Evolutionary conservation across 768 basidiomycete species (phyloP), one percentile per base, ranked within the genome.

Genomic region (Russula sp.): DNA sequence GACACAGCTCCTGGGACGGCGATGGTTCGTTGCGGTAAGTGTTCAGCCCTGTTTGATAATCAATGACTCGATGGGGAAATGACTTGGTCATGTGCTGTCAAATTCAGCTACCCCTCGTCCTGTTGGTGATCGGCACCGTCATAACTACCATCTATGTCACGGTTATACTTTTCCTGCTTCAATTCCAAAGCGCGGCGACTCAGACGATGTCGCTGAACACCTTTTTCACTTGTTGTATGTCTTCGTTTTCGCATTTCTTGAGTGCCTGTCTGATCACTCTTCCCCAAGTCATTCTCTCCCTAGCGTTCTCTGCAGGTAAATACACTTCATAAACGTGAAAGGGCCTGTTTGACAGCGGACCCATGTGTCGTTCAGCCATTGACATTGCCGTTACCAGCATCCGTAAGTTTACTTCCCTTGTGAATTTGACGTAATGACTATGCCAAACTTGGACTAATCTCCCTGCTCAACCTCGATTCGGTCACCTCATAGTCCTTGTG

Each of bases 301-400:
- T 59, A n/a, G 51, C 52, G 16, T 38, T 54, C 47, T 59, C 62
- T 20, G 45, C 39, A 29, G 52, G 62, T 59, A 32, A 54, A 7
- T 32, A 4, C 4, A 16, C 29, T 34, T n/a, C 7, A 34, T 16
- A 32, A 11, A 1, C 4, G 18, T 18, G 18, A 18, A 50, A 20
- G 36, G 16, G 29, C 16, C 16, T 2, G 7, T n/a, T 32, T 58
- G 22, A 58, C 51, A 7, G 35, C 5, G 8, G 3, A 42, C 39
- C 16, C 18, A 4, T 43, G 10, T 35, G 32, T 8, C 35, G 18
- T 43, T n/a, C 18, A 63, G 62, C 11, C 47, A 25, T 49, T 5
- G 62, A 63, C 41, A 45, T 63, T 16, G 22, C 16, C n/a, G 62
- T 63, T 16, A 63, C 62, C 14, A 16, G 57, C n/a, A 59, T 59